Evolutionary conservation across 768 basidiomycete genomes (phyloP), one percentile per base, ranked within the genome.

Genomic region (Mycena indigotica): DNA sequence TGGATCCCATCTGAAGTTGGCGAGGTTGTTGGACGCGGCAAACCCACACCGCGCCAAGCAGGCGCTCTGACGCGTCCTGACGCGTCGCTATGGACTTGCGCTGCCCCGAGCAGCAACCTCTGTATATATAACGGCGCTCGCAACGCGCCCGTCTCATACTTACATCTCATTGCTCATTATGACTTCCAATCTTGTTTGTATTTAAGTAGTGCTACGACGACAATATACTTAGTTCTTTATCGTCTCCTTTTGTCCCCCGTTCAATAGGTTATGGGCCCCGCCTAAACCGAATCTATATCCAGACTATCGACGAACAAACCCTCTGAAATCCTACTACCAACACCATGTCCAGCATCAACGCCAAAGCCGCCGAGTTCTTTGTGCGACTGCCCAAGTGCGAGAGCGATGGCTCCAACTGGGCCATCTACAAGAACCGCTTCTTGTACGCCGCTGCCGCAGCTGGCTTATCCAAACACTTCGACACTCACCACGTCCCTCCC

Each of bases 351-450:
- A 53, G 41, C 19, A 13, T 28, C 24, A 60, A 45, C 54, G 10
- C 53, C 12, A 48, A 53, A 45, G 28, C 24, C 6, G 10, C 41
- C 39, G 53, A 48, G 23, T 60, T 32, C 28, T 51, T 61, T 48
- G 1, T 57, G 25, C 35, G 48, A 19, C 45, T 66, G 3, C 65
- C 63, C 10, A 66, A 58, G 41, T 60, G 68, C 30, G 50, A 63
- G 3, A 54, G 35, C 15, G 55, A 61, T 23, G 68, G 68, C 21
- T 38, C 57, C 19, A 66, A 67, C 58, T 66, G 61, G 65, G 49
- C 52, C 35, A 53, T 59, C 41, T 66, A 58, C 50, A 56, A 60
- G n/a, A 53, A 49, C 25, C 58, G 56, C 26, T 51, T 67, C 30
- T 32, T 2, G 2, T 65, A 48, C 51, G 56, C 65, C 8, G 53